Conservation (phyloP, 2,329 filamentous ascomycete genomes). For the Hirsutella rhossiliensis region DNA sequence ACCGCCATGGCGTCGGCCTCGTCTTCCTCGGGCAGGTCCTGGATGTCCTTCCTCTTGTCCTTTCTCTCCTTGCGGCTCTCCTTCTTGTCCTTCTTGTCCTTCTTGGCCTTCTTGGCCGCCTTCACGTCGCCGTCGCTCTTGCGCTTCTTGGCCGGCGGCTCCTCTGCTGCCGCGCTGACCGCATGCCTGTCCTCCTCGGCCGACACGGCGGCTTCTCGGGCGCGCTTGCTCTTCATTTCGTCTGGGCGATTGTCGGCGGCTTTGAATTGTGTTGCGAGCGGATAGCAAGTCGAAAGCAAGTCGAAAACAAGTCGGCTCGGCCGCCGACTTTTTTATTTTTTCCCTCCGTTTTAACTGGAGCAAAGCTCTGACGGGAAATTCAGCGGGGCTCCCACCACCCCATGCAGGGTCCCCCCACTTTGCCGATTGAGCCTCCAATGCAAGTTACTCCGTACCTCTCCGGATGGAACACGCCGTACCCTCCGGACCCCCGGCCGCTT, state of each 20-base stretch:
- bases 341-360: not conserved
- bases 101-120: constrained; percentile 19
- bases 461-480: no score
- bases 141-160: constrained; percentile 21
- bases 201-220: constrained; percentile 18
- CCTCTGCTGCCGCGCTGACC: constrained; percentile 8
- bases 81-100: constrained; percentile 19
- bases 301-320: not conserved
- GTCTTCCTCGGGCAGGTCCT: constrained; percentile 22
- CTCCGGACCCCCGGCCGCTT: no score
- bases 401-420: no score
- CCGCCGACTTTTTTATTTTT: not conserved
- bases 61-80: constrained; percentile 27
- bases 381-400: no score
- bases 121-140: constrained; percentile 18
- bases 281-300: not conserved
- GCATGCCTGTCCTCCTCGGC: constrained; percentile 16
- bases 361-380: constrained; percentile 4
- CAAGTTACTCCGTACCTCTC: no score
- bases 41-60: constrained; percentile 25
- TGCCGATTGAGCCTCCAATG: no score
- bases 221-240: constrained; percentile 27
- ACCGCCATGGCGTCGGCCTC: constrained; percentile 6
- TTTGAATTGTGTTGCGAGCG: not conserved
- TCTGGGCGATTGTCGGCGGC: not conserved